phyloP scores from a whole-genome alignment of 768 basidiomycete species.

The Rubroboletus satanas region DNA sequence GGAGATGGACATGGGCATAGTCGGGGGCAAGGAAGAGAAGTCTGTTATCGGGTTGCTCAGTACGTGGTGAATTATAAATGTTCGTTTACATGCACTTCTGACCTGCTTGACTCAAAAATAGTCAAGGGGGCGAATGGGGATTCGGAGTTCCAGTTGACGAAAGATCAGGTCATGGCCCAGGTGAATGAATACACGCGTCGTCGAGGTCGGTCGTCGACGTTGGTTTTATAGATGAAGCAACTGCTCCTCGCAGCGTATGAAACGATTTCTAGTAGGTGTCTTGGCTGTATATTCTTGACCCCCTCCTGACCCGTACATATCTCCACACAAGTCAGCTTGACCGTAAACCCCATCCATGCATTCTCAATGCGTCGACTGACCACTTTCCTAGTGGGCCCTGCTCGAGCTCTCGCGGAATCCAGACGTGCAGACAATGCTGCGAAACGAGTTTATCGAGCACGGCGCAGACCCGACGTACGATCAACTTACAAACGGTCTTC shows the following conservation, averaged over 20 bases:
- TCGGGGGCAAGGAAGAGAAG: slow-evolving; percentile 19
- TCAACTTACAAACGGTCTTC: slow-evolving; percentile 45
- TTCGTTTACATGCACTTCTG: slow-evolving; percentile 3
- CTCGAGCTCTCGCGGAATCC: slow-evolving; percentile 48
- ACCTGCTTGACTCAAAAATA: slow-evolving; percentile 3
- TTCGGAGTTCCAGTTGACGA: slow-evolving; percentile 21
- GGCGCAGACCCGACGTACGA: slow-evolving; percentile 52
- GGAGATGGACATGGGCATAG: slow-evolving; percentile 26
- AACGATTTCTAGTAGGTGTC: slow-evolving; percentile 17
- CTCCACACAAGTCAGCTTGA: slow-evolving; percentile 15
- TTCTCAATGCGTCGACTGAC: neutral
- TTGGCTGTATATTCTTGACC: neutral
- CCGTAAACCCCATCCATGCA: neutral
- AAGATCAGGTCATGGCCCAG: slow-evolving; percentile 28
- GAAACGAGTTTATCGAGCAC: slow-evolving; percentile 45
- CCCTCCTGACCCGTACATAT: neutral
- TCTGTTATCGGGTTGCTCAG: slow-evolving; percentile 27
- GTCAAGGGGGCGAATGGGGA: slow-evolving; percentile 34
- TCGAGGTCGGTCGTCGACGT: neutral
- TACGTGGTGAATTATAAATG: slow-evolving; percentile 10
- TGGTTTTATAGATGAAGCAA: slow-evolving; percentile 12
- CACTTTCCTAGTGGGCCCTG: slow-evolving; percentile 45
- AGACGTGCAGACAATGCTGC: slow-evolving; percentile 44
- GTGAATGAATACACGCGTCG: neutral
- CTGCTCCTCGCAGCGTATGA: slow-evolving; percentile 22